phyloP scores from a whole-genome alignment of 768 basidiomycete genomes.

The Cystoderma amianthinum region DNA sequence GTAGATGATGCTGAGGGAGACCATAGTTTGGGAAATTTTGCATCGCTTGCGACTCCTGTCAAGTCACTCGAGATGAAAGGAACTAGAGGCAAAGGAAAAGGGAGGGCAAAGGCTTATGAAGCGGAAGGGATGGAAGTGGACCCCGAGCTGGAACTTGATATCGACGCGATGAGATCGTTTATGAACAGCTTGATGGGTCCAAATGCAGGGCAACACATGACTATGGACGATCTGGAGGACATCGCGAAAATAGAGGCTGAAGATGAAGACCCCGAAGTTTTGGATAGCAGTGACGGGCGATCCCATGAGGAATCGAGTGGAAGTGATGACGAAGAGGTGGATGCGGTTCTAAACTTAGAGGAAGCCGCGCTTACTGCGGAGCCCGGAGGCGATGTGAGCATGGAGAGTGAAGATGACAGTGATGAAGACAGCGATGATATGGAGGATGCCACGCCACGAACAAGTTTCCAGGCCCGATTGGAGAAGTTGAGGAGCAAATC shows the following conservation, averaged over 20 bases:
- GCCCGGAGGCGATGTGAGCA: slow-evolving; percentile 4
- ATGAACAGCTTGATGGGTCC: slow-evolving; percentile 37
- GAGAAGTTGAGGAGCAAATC: slow-evolving; percentile 27
- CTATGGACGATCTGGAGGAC: slow-evolving; percentile 66
- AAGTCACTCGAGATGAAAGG: slow-evolving; percentile 7
- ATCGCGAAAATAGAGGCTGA: slow-evolving; percentile 38
- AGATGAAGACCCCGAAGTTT: slow-evolving; percentile 29
- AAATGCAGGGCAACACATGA: slow-evolving; percentile 38
- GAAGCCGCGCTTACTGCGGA: slow-evolving; percentile 39
- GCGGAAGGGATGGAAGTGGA: slow-evolving; percentile 64
- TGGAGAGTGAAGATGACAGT: slow-evolving; percentile 26
- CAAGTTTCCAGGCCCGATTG: slow-evolving; percentile 39
- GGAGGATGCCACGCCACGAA: slow-evolving; percentile 26
- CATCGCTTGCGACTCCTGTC: slow-evolving; percentile 2
- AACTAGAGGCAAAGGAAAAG: slow-evolving; percentile 10
- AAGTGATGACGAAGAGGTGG: slow-evolving; percentile 26
- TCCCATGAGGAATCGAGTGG: slow-evolving; percentile 19
- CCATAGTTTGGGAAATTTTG: slow-evolving; percentile 17
- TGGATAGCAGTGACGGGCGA: slow-evolving; percentile 17
- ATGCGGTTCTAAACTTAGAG: slow-evolving; percentile 31
- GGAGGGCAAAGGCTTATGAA: slow-evolving; percentile 17
- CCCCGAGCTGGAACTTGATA: slow-evolving; percentile 39
- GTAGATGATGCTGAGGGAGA: slow-evolving; percentile 16
- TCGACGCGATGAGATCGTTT: slow-evolving; percentile 47
- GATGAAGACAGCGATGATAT: slow-evolving; percentile 26